phyloP scores from a whole-genome alignment of 2,329 filamentous ascomycete genomes.

The Corinectria fuckeliana region DNA sequence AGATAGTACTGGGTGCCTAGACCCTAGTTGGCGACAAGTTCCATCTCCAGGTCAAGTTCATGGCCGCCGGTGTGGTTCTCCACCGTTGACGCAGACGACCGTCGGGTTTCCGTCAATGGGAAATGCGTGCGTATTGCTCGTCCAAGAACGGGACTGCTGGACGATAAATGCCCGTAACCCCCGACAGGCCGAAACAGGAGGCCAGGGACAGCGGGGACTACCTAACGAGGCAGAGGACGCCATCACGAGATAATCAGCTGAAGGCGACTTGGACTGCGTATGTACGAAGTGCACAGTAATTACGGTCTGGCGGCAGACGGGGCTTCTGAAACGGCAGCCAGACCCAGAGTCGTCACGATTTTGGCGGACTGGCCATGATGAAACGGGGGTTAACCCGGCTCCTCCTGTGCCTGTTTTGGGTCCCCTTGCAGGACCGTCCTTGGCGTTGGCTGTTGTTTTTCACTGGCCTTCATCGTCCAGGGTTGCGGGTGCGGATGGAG shows the following conservation, averaged over 20 bases:
- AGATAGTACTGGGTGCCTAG: no score
- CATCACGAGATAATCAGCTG: slow-evolving; percentile 9
- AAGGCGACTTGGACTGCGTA: no score
- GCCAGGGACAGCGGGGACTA: no score
- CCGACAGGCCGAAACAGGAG: slow-evolving; percentile 12
- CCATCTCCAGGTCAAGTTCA: neutral
- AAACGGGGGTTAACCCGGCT: slow-evolving; percentile 10
- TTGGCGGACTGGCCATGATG: slow-evolving; percentile 5
- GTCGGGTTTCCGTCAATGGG: slow-evolving; percentile 8
- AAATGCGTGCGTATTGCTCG: neutral
- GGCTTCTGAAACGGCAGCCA: slow-evolving; percentile 12
- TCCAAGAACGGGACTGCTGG: neutral
- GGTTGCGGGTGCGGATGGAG: neutral
- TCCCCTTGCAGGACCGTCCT: neutral
- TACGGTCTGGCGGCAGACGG: slow-evolving; percentile 6
- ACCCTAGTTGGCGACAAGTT: slow-evolving; percentile 6
- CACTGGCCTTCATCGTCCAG: slow-evolving; percentile 7
- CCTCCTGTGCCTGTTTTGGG: slow-evolving; percentile 11
- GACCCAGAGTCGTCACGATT: slow-evolving; percentile 8
- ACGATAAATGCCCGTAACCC: neutral
- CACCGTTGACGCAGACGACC: neutral
- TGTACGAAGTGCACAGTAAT: neutral
- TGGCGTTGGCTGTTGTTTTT: neutral
- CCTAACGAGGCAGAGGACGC: neutral
- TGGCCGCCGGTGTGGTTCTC: slow-evolving; percentile 3